A percentile compares a stretch with the other conserved stretches of the same genome.
Evolutionary conservation across 495 filamentous ascomycete species (phyloP).

Genomic region (Mytilinidion resinicola): DNA sequence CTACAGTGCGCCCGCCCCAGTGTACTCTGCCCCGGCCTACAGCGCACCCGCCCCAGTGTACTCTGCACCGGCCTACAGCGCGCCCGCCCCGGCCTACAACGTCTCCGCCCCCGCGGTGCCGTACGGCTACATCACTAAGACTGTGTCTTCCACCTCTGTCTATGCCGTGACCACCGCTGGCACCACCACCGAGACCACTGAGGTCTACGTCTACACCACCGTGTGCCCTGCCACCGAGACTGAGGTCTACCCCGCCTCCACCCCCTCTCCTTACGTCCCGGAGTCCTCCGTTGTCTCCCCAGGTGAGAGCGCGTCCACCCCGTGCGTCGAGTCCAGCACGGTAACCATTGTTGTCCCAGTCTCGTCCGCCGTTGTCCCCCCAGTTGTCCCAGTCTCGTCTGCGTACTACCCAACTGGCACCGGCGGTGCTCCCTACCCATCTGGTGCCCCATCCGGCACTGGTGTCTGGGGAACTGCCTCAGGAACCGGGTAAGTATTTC

Average conservation of each 20-base stretch:
- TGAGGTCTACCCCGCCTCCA: neutral
- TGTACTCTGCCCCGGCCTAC: neutral
- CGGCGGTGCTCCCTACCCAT: constrained; percentile 4
- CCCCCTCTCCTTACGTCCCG: neutral
- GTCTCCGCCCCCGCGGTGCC: neutral
- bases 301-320: neutral
- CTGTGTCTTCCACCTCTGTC: constrained; percentile 14
- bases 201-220: constrained; percentile 1
- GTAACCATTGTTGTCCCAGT: neutral
- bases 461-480: neutral
- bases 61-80: neutral
- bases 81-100: neutral
- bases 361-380: neutral
- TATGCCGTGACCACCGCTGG: neutral
- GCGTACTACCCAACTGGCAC: neutral
- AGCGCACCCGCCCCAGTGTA: neutral
- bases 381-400: neutral
- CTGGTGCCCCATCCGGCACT: neutral
- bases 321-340: neutral
- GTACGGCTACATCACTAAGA: neutral
- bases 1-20: neutral
- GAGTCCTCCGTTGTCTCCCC: neutral
- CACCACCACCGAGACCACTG: neutral
- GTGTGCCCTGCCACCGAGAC: neutral
- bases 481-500: neutral